These are phyloP conservation scores for Chrysopogon serrulatus DNA, from an alignment of 176 grass and related monocot species.

Conservation along the genomic window DNA sequence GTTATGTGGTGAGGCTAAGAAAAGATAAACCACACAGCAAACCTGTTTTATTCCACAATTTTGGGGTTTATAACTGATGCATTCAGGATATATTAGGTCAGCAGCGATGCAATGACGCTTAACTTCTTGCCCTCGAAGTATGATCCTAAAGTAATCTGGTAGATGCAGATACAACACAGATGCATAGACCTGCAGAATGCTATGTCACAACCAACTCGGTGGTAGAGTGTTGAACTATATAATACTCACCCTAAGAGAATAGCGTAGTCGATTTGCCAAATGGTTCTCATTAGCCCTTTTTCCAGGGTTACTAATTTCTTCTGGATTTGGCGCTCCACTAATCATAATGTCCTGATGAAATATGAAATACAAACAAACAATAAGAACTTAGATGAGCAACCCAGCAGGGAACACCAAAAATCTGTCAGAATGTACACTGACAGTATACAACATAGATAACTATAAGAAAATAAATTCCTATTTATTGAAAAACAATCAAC, in stretches of 20 bases:
- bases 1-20: not conserved
- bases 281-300: slow-evolving; percentile 48
- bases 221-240: slow-evolving; percentile 1
- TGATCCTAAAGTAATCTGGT: slow-evolving; percentile 47
- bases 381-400: not conserved
- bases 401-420: not conserved
- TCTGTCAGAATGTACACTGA: not conserved
- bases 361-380: not conserved
- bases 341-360: slow-evolving; percentile 82
- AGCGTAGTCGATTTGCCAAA: slow-evolving; percentile 43
- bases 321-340: slow-evolving; percentile 39
- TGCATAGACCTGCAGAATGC: slow-evolving; percentile 41
- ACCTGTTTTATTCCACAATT: slow-evolving; percentile 34
- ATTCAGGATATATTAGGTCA: slow-evolving; percentile 48
- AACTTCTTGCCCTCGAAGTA: slow-evolving; percentile 46
- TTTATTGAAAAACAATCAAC: not conserved
- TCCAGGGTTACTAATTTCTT: slow-evolving; percentile 9
- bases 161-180: slow-evolving; percentile 56
- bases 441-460: not conserved
- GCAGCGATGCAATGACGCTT: slow-evolving; percentile 30
- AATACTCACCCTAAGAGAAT: slow-evolving; percentile 52
- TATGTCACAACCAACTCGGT: slow-evolving; percentile 1
- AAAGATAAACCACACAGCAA: slow-evolving; percentile 8
- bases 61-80: slow-evolving; percentile 50
- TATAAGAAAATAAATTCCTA: not conserved